Evolutionary conservation across 2,329 filamentous ascomycete species (phyloP).

Genomic region (Beauveria asiatica): DNA sequence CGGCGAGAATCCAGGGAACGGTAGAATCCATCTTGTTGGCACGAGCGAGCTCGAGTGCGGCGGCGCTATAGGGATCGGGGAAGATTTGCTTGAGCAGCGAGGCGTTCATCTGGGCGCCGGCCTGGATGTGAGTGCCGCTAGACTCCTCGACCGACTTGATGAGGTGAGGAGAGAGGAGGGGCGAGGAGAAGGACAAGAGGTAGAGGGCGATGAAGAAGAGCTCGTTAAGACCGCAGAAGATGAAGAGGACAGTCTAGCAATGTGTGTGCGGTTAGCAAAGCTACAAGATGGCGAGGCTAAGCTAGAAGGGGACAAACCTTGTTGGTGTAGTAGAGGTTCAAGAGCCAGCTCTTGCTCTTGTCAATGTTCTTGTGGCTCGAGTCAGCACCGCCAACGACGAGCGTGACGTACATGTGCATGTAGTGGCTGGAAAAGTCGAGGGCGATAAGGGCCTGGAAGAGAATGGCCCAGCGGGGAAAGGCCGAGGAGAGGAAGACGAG

Average conservation of each 20-base stretch:
- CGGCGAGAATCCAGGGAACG: conserved; percentile 61
- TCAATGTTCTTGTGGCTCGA: conserved; percentile 92
- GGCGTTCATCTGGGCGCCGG: conserved; percentile 61
- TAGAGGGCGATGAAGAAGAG: conserved; percentile 97
- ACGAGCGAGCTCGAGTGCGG: conserved; percentile 81
- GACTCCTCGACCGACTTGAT: conserved; percentile 52
- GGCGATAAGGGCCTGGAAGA: conserved; percentile 90
- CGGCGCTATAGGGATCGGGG: conserved; percentile 83
- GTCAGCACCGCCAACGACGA: conserved; percentile 74
- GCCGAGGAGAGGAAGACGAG: conserved; percentile 91
- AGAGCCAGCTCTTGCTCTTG: conserved; percentile 73
- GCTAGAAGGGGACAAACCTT: conserved; percentile 54
- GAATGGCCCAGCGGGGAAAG: conserved; percentile 85
- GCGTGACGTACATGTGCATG: conserved; percentile 96
- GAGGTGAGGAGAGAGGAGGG: conserved; percentile 77
- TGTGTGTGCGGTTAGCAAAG: background rate
- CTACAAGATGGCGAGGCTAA: background rate
- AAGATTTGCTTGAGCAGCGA: conserved; percentile 68
- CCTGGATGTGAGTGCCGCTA: conserved; percentile 45
- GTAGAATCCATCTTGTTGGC: conserved; percentile 86
- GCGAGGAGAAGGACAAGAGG: conserved; percentile 92
- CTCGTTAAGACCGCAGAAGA: conserved; percentile 86
- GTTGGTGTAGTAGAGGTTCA: conserved; percentile 96
- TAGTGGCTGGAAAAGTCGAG: conserved; percentile 95
- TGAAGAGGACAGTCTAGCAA: conserved; percentile 73